Evolutionary conservation across 139 green algal species (phyloP), one percentile per base, ranked within the genome.

Genomic region (Tetraselmis striata): DNA sequence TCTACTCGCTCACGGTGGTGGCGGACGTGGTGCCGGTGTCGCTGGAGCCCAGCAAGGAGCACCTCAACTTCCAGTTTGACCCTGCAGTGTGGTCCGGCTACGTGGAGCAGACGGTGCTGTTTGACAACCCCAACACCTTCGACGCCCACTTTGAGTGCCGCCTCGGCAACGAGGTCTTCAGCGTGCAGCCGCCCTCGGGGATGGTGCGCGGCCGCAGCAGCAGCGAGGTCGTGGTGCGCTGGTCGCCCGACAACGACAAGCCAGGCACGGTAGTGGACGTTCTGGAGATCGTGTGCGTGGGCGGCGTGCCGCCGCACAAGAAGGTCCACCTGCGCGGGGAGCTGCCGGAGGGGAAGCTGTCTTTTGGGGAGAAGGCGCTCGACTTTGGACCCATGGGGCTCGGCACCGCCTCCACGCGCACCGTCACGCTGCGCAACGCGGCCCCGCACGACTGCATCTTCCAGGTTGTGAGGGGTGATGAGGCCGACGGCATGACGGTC

Each of bases 21-120:
- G 91, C 88, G 5, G 81, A 91, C 24, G 91, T 96, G 74, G 89
- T 94, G 25, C 87, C 91, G 18, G 89, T 93, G 28, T 86, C 83
- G 0, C 79, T 95, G 82, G 88, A 94, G 59, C 81, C 93, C 32
- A 88, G 58, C 1, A 76, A 77, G 0, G 86, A 92, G 31, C 90
- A 95, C 79, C 79, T 95, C 29, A 78, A 85, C 78, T 96, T 96
- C 84, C 75, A 86, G 28, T 93, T 91, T 75, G 80, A 79, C 24
- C 67, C 89, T 58, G 88, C 91, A 29, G 87, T 91, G 81, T 94
- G 88, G 90, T 81, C 90, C 0, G 0, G 45, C 2, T 81, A 81
- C 59, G 83, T 95, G 1, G 85, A 91, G 30, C 85, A 95, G 87
- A 82, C 76, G 31, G 85, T 92, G 22, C 78, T 78, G 30, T 1